Percentiles rank a stretch among this genome's conserved stretches.
Evolutionary conservation across 371 early-diverging fungal species (phyloP).

Genomic region (Mortierella polycephala): DNA sequence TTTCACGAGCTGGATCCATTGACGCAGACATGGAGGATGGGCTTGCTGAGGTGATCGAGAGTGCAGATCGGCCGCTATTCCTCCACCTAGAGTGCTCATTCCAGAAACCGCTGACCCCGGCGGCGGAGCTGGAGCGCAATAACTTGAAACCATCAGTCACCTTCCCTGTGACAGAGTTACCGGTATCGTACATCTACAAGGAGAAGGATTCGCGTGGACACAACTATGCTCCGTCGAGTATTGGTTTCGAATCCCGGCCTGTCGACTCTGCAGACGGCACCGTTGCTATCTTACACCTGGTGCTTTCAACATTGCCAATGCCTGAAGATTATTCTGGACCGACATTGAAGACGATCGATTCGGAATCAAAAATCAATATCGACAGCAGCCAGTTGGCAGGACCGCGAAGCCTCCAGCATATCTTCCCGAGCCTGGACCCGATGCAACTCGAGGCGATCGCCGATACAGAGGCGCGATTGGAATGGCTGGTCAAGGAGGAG

Average conservation of each 20-base stretch:
- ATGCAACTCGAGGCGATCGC: conserved; percentile 71
- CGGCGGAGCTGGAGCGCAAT: conserved; percentile 52
- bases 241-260: conserved; percentile 74
- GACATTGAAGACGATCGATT: conserved; percentile 46
- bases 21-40: conserved; percentile 60
- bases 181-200: conserved; percentile 60
- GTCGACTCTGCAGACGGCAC: conserved; percentile 80
- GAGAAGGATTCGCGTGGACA: conserved; percentile 26
- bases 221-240: conserved; percentile 70
- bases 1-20: conserved; percentile 50
- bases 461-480: conserved; percentile 69
- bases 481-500: conserved; percentile 79
- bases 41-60: conserved; percentile 64
- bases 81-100: conserved; percentile 76
- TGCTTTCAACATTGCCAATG: conserved; percentile 71
- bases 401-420: conserved; percentile 51
- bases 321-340: conserved; percentile 58
- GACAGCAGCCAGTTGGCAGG: conserved; percentile 28
- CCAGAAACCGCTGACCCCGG: conserved; percentile 56
- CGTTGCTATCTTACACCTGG: conserved; percentile 71
- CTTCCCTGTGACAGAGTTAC: conserved; percentile 68
- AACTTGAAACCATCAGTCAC: conserved; percentile 52
- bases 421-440: conserved; percentile 55
- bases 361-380: conserved; percentile 49
- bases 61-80: conserved; percentile 71